Evolutionary conservation across 352 stramenopile genomes (phyloP).

Genomic region (Phytopythium ostracodes): DNA sequence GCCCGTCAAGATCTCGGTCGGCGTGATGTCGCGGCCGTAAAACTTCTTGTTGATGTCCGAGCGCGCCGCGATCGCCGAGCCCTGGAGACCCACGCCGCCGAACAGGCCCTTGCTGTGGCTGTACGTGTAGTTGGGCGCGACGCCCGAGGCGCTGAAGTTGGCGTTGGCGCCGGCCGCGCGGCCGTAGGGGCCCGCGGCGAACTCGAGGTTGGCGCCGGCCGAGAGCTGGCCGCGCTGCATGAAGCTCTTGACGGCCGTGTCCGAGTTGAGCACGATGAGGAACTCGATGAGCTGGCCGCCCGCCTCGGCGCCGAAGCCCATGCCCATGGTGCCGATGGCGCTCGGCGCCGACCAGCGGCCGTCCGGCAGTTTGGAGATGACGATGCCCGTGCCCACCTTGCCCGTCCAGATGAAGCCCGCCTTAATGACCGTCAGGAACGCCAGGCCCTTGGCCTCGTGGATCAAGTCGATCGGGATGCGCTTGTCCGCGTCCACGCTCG

Average conservation of each 20-base stretch:
- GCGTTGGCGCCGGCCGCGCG: constrained; percentile 70
- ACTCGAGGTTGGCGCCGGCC: constrained; percentile 78
- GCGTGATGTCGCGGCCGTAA: constrained; percentile 83
- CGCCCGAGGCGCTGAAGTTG: constrained; percentile 68
- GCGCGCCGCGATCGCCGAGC: constrained; percentile 73
- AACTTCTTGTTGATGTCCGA: constrained; percentile 87
- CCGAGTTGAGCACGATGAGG: constrained; percentile 93
- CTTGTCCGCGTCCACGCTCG: constrained; percentile 80
- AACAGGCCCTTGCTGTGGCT: constrained; percentile 86
- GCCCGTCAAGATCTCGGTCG: constrained; percentile 79
- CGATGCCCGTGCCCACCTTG: constrained; percentile 88
- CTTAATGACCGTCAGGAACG: constrained; percentile 92
- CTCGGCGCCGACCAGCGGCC: constrained; percentile 94
- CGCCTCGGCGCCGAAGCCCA: constrained; percentile 81
- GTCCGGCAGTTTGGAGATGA: constrained; percentile 92
- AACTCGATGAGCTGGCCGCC: constrained; percentile 85
- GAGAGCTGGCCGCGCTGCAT: constrained; percentile 84
- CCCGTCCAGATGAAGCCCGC: constrained; percentile 85
- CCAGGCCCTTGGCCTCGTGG: constrained; percentile 85
- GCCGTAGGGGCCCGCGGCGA: constrained; percentile 76
- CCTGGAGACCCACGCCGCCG: constrained; percentile 76
- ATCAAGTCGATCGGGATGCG: constrained; percentile 90
- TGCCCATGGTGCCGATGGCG: constrained; percentile 90
- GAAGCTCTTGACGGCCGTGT: constrained; percentile 89
- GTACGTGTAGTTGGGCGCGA: constrained; percentile 88